Evolutionary conservation across 2,329 filamentous ascomycete species (phyloP), one percentile per base, ranked within the genome.

Genomic region (Chaetomiaceae sp.): DNA sequence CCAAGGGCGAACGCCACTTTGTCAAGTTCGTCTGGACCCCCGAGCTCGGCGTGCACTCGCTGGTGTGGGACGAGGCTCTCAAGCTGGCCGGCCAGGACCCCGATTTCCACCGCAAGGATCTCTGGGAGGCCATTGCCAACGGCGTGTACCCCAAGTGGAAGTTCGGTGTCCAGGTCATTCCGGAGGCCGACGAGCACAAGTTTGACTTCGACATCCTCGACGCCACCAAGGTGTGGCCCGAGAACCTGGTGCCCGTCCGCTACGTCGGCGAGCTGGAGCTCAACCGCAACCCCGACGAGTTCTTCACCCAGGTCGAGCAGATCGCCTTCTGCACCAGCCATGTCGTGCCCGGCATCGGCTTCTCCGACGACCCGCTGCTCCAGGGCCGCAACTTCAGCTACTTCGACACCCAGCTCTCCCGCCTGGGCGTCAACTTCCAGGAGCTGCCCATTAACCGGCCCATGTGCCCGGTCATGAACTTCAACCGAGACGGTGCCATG

Each of bases 171-270:
- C 89, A 95, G 62, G 75, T 83, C 3, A 78, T 93, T 19, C 79
- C 85, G 0, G 87, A 92, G 57, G 76, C 75, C 8, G 77, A 83
- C 43, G 80, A 88, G 63, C 75, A 92, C 55, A 80, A 87, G 14
- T 95, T 92, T 54, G 88, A 92, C 6, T 92, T 93, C 54, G 89
- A 93, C 61, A 85, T 92, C 25, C 78, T 95, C 1, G 89, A 95
- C 58, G 84, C 88, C 1, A 95, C 89, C 33, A 93, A 95, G 70
- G 68, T 92, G 21, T 93, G 88, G 87, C 89, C 88, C 0, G 86
- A 93, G 63, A 85, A 92, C 12, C 68, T 83, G 0, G 73, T 90
- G 0, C 88, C 88, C 0, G 75, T 92, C 17, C 78, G 85, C 7
- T 88, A 89, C 63, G 87, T 95, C 50, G 89, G 87, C 34, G 81